Evolutionary conservation across 225 moss, liverwort and hornwort species (phyloP), one percentile per base, ranked within the genome.

Genomic region (Pseudoscleropodium purum): DNA sequence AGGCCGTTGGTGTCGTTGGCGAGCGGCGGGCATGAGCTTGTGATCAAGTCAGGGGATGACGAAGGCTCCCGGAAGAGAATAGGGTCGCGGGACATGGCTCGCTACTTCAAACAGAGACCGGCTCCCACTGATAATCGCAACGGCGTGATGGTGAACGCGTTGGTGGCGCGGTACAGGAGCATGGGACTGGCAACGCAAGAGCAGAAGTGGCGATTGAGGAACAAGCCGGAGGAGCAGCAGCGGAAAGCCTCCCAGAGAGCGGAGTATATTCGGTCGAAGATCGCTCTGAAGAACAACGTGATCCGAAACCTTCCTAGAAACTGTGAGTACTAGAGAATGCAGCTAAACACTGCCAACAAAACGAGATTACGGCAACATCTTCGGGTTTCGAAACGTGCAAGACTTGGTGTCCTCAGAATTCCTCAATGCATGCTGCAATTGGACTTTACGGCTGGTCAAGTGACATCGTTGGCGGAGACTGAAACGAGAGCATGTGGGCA

Each of bases 151-250:
- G 96, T 92, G 67, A 97, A 97, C 87, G 96, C 97, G 27, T 91
- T 97, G 64, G 90, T 97, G 91, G 95, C 99, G 27, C 95, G 95
- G 90, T 99, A 99, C 82, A 90, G 97, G 86, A 99, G 98, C 89
- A 96, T 99, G 97, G 98, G 96, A 57, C 83, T 99, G 89, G 96
- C 95, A 36, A 97, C 98, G 47, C 94, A 92, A 82, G 93, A 96
- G 85, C 96, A 95, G 85, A 94, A 94, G 92, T 95, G 93, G 90
- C 95, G 92, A 87, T 70, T 92, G 23, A 87, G 92, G 31, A 95
- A 95, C 92, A 95, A 95, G 90, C 93, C 96, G 17, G 98, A 96
- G 70, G 95, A 94, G 74, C 95, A 94, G 85, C 94, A 92, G 81
- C 95, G 93, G 60, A 94, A 93, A 87, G 95, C 97, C 31, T 95